Percentiles rank a stretch among this genome's conserved stretches.
Evolutionary conservation across 192 early-diverging fungal species (phyloP).

Genomic region (Mortierella claussenii): DNA sequence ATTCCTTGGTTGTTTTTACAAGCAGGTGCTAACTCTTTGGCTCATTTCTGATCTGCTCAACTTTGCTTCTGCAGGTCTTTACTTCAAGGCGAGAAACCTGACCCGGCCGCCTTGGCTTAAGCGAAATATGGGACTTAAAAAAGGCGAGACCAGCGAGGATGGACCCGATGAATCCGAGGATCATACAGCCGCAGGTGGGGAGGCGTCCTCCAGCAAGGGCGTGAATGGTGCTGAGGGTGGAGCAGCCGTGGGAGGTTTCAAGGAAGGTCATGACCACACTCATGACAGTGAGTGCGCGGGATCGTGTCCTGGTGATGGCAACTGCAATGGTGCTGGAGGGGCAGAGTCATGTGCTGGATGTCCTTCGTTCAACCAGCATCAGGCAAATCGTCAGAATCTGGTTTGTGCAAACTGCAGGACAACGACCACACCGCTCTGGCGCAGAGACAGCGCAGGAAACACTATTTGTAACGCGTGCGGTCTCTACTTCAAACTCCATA

Average conservation of each 20-base stretch:
- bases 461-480: constrained; percentile 87
- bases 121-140: constrained; percentile 41
- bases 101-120: constrained; percentile 68
- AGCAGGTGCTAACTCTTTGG: too few relatives aligned
- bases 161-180: constrained; percentile 20
- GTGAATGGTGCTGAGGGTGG: not conserved
- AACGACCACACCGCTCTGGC: constrained; percentile 83
- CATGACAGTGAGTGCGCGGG: constrained; percentile 54
- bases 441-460: constrained; percentile 75
- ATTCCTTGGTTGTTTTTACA: too few relatives aligned
- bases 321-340: constrained; percentile 81
- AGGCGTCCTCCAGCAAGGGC: constrained; percentile 11
- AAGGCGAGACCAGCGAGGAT: constrained; percentile 17
- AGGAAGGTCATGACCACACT: constrained; percentile 1
- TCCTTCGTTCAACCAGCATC: constrained; percentile 79
- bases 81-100: constrained; percentile 65
- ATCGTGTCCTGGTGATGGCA: constrained; percentile 80
- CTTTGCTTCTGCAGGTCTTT: too few relatives aligned
- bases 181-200: not conserved
- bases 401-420: constrained; percentile 83
- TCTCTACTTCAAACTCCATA: constrained; percentile 89
- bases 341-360: constrained; percentile 78
- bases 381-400: constrained; percentile 63
- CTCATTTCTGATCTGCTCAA: too few relatives aligned
- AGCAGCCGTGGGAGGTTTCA: not conserved